Percentiles rank a stretch among this genome's conserved stretches.
phyloP scores from a whole-genome alignment of 768 basidiomycete genomes.

The Rhodotorula graminis region DNA sequence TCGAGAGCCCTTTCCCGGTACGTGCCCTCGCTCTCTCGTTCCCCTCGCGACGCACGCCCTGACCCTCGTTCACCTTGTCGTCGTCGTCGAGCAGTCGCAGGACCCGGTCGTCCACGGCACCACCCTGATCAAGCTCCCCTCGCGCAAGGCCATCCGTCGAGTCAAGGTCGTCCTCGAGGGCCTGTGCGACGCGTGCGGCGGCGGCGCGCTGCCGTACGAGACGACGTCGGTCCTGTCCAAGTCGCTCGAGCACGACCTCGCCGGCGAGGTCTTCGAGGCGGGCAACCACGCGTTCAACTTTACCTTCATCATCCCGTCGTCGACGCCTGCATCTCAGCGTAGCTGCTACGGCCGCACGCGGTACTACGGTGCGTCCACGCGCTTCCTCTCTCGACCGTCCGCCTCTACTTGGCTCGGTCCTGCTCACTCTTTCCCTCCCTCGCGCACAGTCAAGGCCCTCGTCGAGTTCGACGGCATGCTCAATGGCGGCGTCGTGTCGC shows the following conservation, averaged over 20 bases:
- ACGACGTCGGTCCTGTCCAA: constrained; percentile 7
- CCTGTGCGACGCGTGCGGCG: constrained; percentile 15
- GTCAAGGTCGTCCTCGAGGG: constrained; percentile 35
- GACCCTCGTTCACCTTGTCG: not conserved
- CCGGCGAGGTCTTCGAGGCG: constrained; percentile 13
- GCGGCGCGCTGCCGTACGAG: constrained; percentile 6
- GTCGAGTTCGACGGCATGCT: constrained; percentile 17
- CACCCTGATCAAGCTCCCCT: constrained; percentile 15
- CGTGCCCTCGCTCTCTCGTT: not conserved
- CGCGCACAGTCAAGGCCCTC: constrained; percentile 23
- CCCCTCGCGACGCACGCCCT: too few species aligned
- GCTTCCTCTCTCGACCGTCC: too few species aligned
- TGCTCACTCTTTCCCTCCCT: too few species aligned
- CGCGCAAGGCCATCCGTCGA: not conserved
- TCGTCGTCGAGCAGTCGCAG: not conserved
- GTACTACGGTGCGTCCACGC: not conserved
- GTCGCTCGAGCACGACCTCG: constrained; percentile 10
- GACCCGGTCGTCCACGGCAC: constrained; percentile 27
- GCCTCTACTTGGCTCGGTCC: too few species aligned
- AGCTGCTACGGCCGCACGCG: constrained; percentile 13
- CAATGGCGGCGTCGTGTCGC: not conserved
- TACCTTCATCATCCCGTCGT: constrained; percentile 25
- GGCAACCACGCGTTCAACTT: constrained; percentile 27
- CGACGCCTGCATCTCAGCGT: constrained; percentile 5
- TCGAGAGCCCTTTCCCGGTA: constrained; percentile 13